Conservation (phyloP, 1,284 basidiomycete species). For the Neolentinus lepideus region DNA sequence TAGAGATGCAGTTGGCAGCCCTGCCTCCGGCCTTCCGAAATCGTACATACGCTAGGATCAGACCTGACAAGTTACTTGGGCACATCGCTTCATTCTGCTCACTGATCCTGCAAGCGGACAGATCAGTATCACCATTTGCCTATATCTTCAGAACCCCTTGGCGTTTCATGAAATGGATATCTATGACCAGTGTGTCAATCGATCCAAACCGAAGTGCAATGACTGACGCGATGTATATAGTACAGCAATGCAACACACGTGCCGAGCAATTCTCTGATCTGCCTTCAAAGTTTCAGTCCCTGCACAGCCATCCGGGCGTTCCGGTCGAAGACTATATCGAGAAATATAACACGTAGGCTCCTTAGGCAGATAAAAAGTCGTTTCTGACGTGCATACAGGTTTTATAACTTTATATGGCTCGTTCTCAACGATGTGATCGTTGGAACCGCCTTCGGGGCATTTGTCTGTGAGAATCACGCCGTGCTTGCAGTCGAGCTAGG, state of each 20-base stretch:
- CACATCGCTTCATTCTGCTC: too few species aligned
- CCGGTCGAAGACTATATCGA: background rate
- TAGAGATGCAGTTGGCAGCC: background rate
- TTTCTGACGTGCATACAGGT: conserved; percentile 35
- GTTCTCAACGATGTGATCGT: conserved; percentile 87
- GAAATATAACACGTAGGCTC: background rate
- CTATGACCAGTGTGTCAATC: background rate
- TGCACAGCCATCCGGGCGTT: background rate
- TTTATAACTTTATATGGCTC: conserved; percentile 90
- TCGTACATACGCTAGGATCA: too few species aligned
- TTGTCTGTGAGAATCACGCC: conserved; percentile 57
- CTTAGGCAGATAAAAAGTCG: background rate
- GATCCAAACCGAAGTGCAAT: background rate
- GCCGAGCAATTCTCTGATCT: background rate
- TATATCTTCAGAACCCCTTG: background rate
- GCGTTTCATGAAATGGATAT: background rate
- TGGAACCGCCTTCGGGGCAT: conserved; percentile 63
- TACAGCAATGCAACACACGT: background rate
- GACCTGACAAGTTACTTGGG: too few species aligned
- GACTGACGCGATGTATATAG: background rate
- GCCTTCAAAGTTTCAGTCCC: background rate
- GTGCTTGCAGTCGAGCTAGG: conserved; percentile 31
- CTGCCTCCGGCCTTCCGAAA: background rate
- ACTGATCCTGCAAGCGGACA: too few species aligned
- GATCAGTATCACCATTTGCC: background rate